phyloP scores from a whole-genome alignment of 1,284 basidiomycete genomes.

The Anthracocystis panici-leucophaei region DNA sequence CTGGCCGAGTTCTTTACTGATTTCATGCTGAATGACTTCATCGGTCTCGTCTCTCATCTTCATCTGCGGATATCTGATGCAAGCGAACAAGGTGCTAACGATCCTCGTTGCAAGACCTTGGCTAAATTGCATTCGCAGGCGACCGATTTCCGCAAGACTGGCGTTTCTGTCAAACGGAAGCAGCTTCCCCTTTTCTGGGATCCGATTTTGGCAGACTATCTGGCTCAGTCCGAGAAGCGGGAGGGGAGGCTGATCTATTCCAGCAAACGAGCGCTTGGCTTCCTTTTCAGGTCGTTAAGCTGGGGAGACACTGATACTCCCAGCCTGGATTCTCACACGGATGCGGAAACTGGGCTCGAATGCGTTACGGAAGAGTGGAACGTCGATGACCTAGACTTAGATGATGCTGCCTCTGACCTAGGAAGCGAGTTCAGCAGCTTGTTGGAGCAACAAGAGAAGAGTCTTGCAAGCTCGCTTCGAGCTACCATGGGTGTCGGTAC shows the following conservation, averaged over 20 bases:
- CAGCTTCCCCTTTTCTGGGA: conserved; percentile 19
- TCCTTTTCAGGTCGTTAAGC: conserved; percentile 28
- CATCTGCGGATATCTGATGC: conserved; percentile 81
- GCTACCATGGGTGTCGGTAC: conserved; percentile 13
- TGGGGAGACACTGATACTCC: conserved; percentile 45
- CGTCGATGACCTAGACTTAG: conserved; percentile 2
- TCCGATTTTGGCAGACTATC: conserved; percentile 35
- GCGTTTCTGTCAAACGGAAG: conserved; percentile 19
- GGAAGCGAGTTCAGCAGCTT: conserved; percentile 15
- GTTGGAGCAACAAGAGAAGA: background rate
- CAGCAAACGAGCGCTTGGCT: conserved; percentile 30
- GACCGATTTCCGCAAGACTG: conserved; percentile 70
- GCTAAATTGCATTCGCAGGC: conserved; percentile 78
- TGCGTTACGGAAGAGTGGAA: conserved; percentile 3
- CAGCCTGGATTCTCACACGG: conserved; percentile 16
- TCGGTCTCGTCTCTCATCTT: conserved; percentile 73
- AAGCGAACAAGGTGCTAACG: conserved; percentile 73
- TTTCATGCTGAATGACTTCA: conserved; percentile 74
- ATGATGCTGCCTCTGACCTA: conserved; percentile 4
- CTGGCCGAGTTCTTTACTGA: conserved; percentile 80
- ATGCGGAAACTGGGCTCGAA: conserved; percentile 32
- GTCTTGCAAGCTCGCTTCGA: background rate
- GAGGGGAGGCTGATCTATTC: conserved; percentile 22
- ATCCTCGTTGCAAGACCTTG: conserved; percentile 76
- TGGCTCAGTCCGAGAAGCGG: conserved; percentile 33